Conservation (phyloP, 176 grass and related monocot genomes). For the Cymbopogon citratus region DNA sequence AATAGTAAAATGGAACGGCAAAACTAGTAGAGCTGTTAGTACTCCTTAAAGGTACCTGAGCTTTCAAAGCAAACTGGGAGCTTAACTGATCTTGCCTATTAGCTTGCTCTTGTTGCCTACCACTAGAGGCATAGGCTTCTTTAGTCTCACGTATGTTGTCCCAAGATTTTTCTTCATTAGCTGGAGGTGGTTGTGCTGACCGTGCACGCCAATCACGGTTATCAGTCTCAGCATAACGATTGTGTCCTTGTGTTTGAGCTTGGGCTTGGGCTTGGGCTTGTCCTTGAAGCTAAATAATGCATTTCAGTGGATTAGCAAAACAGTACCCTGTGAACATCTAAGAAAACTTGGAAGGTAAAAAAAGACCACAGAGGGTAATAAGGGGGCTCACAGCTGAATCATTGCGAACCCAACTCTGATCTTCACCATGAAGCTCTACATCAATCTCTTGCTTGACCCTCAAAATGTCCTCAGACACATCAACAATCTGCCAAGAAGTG, state of each 20-base stretch:
- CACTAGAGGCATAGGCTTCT: constrained; percentile 51
- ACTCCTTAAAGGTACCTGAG: constrained; percentile 45
- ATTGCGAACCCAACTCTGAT: constrained; percentile 68
- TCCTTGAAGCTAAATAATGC: constrained; percentile 41
- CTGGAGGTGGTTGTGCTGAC: constrained; percentile 32
- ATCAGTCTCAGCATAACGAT: constrained; percentile 72
- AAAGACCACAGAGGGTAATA: neutral
- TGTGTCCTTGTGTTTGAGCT: constrained; percentile 40
- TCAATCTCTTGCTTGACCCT: constrained; percentile 91
- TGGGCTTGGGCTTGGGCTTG: constrained; percentile 21
- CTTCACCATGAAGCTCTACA: constrained; percentile 72
- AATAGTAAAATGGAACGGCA: constrained; percentile 4
- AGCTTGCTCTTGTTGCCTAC: constrained; percentile 54
- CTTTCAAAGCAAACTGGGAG: constrained; percentile 47
- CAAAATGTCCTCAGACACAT: constrained; percentile 73
- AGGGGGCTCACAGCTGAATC: constrained; percentile 62
- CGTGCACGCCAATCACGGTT: constrained; percentile 81
- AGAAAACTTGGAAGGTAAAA: constrained; percentile 3
- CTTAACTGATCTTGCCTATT: constrained; percentile 60
- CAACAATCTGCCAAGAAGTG: constrained; percentile 49
- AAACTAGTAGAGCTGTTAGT: neutral
- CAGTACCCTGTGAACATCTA: neutral
- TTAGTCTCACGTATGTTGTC: constrained; percentile 72
- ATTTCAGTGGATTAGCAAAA: neutral
- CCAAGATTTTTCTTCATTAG: constrained; percentile 81